Percentiles rank a stretch among this genome's conserved stretches.
Conservation (phyloP, 2,329 filamentous ascomycete species). For the Stemphylium vesicarium region DNA sequence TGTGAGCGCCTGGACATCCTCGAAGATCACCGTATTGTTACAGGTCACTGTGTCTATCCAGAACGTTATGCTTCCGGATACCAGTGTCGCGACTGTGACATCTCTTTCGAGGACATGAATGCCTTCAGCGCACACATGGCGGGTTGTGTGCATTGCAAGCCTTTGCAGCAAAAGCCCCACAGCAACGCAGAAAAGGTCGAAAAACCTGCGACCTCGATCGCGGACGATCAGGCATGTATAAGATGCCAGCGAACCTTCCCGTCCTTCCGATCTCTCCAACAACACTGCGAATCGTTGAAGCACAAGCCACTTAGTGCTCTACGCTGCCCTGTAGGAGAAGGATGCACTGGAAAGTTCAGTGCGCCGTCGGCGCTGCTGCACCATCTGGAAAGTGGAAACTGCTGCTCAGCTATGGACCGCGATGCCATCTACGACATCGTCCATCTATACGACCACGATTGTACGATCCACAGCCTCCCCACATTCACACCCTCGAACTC, state of each 20-base stretch:
- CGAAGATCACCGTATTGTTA: constrained; percentile 12
- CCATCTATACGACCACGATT: constrained; percentile 9
- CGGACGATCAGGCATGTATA: constrained; percentile 1
- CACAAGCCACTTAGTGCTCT: constrained; percentile 14
- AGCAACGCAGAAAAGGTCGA: neutral
- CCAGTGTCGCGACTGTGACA: constrained; percentile 19
- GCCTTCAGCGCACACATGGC: constrained; percentile 13
- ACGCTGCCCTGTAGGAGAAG: constrained; percentile 9
- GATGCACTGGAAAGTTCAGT: constrained; percentile 9
- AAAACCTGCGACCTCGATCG: neutral
- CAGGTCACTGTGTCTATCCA: constrained; percentile 14
- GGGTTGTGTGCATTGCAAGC: no score
- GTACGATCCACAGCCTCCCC: constrained; percentile 4
- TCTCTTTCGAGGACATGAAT: constrained; percentile 17
- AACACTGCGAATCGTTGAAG: constrained; percentile 13
- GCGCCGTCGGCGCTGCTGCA: constrained; percentile 12
- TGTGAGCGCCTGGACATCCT: constrained; percentile 16
- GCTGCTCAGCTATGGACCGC: constrained; percentile 9
- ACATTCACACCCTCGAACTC: neutral
- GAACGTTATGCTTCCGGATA: constrained; percentile 15
- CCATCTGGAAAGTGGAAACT: constrained; percentile 17
- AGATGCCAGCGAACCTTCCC: constrained; percentile 10
- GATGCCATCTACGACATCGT: constrained; percentile 11
- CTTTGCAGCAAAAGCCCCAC: no score
- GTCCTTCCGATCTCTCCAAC: constrained; percentile 4